Percentiles rank a stretch among this genome's conserved stretches.
These are phyloP conservation scores for Lipomyces spencermartinsiae DNA, from an alignment of 805 yeast genomes.

Conservation along the genomic window DNA sequence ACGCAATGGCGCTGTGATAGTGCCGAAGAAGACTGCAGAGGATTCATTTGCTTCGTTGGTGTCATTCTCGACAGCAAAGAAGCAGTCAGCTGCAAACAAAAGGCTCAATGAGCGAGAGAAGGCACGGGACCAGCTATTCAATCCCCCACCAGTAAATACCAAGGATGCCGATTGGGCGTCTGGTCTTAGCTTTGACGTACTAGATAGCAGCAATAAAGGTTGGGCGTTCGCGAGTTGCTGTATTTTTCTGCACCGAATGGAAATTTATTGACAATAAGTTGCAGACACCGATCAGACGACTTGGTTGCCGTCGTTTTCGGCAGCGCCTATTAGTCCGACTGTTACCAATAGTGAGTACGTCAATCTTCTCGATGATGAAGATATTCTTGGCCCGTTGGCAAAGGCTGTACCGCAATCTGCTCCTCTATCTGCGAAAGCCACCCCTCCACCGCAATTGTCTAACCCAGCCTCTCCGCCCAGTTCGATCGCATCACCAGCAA, in stretches of 20 bases:
- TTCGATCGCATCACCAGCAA: slow-evolving; percentile 2
- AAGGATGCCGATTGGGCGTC: slow-evolving; percentile 28
- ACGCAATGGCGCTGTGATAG: neutral
- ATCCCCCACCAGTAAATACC: neutral
- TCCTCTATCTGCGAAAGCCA: slow-evolving; percentile 6
- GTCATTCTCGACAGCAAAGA: slow-evolving; percentile 28
- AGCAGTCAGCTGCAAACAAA: slow-evolving; percentile 19
- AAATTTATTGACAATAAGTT: neutral
- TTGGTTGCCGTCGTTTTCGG: neutral
- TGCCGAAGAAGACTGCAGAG: slow-evolving; percentile 5
- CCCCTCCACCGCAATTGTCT: slow-evolving; percentile 6
- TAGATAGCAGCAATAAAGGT: slow-evolving; percentile 11
- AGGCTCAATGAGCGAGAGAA: slow-evolving; percentile 24
- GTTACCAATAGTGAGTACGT: neutral
- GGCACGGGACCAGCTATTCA: slow-evolving; percentile 14
- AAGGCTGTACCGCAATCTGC: slow-evolving; percentile 23
- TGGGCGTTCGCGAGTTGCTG: neutral
- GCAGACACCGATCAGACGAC: neutral
- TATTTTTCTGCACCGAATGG: neutral
- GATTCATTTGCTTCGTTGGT: slow-evolving; percentile 39
- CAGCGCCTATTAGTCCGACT: neutral
- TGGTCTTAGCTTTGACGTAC: slow-evolving; percentile 29
- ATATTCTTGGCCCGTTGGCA: slow-evolving; percentile 39
- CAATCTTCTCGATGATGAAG: slow-evolving; percentile 27
- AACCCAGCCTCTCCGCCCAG: neutral